Evolutionary conservation across 208 protist genomes (phyloP).

Genomic region (Crithidia sp.): DNA sequence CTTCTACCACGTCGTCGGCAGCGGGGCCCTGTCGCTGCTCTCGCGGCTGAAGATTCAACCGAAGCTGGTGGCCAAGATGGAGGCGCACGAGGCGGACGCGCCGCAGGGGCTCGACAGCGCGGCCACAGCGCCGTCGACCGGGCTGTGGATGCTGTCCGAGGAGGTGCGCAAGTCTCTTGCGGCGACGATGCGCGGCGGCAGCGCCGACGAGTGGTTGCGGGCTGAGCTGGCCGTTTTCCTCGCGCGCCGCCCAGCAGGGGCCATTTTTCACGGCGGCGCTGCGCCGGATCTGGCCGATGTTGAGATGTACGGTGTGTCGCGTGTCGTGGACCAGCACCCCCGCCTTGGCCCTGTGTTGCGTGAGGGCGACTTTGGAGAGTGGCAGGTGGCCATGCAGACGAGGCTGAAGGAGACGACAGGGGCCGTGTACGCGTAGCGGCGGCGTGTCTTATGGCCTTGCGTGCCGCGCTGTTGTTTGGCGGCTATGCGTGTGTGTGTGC

Average conservation of each 20-base stretch:
- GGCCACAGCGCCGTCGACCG: conserved; percentile 5
- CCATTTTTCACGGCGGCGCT: conserved; percentile 71
- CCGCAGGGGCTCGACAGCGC: not conserved
- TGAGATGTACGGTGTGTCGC: conserved; percentile 84
- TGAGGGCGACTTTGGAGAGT: conserved; percentile 57
- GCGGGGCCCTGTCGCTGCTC: conserved; percentile 51
- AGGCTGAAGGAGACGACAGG: conserved; percentile 35
- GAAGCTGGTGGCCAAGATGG: conserved; percentile 36
- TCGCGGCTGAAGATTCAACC: conserved; percentile 65
- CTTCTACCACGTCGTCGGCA: conserved; percentile 64
- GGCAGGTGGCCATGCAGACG: conserved; percentile 62
- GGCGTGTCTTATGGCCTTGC: not conserved
- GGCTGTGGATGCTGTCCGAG: conserved; percentile 29
- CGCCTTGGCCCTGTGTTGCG: conserved; percentile 43
- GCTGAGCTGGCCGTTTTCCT: conserved; percentile 58
- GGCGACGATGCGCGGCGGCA: conserved; percentile 16
- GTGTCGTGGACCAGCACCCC: conserved; percentile 61
- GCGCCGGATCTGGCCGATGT: conserved; percentile 77
- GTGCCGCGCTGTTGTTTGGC: not conserved
- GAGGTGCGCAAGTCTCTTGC: conserved; percentile 6
- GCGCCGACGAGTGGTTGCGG: conserved; percentile 46
- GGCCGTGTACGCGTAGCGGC: conserved; percentile 20
- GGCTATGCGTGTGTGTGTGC: not conserved
- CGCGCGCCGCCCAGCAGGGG: conserved; percentile 22
- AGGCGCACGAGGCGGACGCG: conserved; percentile 5